Percentiles rank a stretch among this genome's conserved stretches.
Conservation (phyloP, 192 early-diverging fungal genomes). For the Umbelopsis sp. region DNA sequence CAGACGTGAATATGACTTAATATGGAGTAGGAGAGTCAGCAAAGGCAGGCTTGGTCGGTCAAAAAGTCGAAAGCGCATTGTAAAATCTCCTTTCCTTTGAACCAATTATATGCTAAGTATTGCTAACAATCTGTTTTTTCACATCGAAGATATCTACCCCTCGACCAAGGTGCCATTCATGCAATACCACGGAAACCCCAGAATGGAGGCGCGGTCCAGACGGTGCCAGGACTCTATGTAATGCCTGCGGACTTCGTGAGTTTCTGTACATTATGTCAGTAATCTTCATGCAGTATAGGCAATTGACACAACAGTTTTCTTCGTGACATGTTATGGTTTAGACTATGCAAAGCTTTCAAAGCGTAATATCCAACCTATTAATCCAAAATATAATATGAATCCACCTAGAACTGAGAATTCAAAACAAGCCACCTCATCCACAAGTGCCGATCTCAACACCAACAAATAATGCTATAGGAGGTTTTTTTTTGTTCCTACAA, state of each 20-base stretch:
- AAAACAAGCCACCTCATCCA: no score
- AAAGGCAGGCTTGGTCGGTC: not conserved
- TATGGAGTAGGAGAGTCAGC: not conserved
- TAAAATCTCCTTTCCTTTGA: not conserved
- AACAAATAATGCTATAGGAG: no score
- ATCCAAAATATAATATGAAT: not conserved
- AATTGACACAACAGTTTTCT: no score
- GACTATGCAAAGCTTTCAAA: conserved; percentile 9
- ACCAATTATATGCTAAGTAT: no score
- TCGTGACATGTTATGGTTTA: not conserved
- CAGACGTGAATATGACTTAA: not conserved
- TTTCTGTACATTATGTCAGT: conserved; percentile 6
- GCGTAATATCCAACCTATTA: not conserved
- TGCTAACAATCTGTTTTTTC: not conserved
- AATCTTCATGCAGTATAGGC: no score
- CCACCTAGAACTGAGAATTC: not conserved
- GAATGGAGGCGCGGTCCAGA: conserved; percentile 95
- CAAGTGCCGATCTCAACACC: no score
- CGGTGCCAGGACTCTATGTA: conserved; percentile 90
- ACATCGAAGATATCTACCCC: not conserved
- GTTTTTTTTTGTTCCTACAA: no score
- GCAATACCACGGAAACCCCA: conserved; percentile 86
- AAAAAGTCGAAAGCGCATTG: not conserved
- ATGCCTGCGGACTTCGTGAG: conserved; percentile 91
- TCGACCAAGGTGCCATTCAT: conserved; percentile 62